Evolutionary conservation across 2,329 filamentous ascomycete species (phyloP).

Genomic region (Dactylellina drechsleri): DNA sequence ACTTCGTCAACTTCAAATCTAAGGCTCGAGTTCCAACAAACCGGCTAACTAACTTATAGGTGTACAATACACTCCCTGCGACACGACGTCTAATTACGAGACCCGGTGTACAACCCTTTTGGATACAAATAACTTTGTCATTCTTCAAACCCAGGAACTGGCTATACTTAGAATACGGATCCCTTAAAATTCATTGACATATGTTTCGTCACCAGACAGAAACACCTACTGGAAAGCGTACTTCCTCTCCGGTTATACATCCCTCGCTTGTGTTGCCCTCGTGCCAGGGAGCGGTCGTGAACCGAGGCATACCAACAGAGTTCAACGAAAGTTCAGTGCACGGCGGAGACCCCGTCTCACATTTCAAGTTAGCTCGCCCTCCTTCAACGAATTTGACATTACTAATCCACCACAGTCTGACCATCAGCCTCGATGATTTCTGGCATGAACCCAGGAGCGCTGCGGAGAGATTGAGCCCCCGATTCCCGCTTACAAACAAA

Average conservation of each 20-base stretch:
- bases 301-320: conserved; percentile 30
- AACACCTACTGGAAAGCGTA: conserved; percentile 2
- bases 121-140: background rate
- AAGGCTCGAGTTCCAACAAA: too few species aligned
- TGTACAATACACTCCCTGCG: too few species aligned
- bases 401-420: conserved; percentile 27
- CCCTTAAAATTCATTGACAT: background rate
- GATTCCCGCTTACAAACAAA: conserved; percentile 14
- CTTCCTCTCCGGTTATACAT: background rate
- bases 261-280: conserved; percentile 18
- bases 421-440: background rate
- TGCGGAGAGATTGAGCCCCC: conserved; percentile 38
- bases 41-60: too few species aligned
- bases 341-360: conserved; percentile 3
- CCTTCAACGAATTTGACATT: conserved; percentile 22
- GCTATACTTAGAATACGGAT: too few species aligned
- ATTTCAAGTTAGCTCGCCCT: conserved; percentile 8
- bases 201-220: conserved; percentile 4
- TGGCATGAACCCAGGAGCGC: conserved; percentile 16
- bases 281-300: conserved; percentile 13
- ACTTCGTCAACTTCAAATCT: too few species aligned
- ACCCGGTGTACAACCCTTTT: too few species aligned
- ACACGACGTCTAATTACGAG: too few species aligned
- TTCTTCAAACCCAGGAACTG: background rate
- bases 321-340: conserved; percentile 17